phyloP scores from a whole-genome alignment of 169 alveolate species.

The Babesia bigemina region DNA sequence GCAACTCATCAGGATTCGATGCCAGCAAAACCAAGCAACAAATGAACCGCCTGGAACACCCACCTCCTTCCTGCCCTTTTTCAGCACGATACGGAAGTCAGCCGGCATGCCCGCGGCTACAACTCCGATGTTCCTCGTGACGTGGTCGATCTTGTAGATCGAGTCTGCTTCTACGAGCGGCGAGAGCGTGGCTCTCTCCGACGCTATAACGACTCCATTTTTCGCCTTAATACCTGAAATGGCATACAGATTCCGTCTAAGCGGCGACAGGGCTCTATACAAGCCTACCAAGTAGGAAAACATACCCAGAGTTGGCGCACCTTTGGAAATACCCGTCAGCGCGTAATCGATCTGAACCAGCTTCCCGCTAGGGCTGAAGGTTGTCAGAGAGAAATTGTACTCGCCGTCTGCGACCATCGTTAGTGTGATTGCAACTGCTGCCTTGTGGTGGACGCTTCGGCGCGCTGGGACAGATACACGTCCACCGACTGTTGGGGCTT shows the following conservation, averaged over 20 bases:
- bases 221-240: conserved; percentile 89
- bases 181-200: conserved; percentile 90
- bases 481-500: background rate
- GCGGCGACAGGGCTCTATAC: background rate
- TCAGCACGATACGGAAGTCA: conserved; percentile 93
- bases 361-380: conserved; percentile 95
- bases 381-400: conserved; percentile 91
- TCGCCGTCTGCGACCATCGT: conserved; percentile 86
- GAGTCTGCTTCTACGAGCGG: conserved; percentile 92
- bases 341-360: conserved; percentile 97
- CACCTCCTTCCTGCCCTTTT: conserved; percentile 84
- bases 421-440: conserved; percentile 20
- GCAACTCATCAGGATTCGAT: no score
- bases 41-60: background rate
- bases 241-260: background rate
- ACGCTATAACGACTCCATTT: conserved; percentile 95
- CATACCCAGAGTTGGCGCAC: conserved; percentile 93
- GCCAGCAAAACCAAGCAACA: background rate
- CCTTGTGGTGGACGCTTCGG: conserved; percentile 26
- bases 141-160: conserved; percentile 89
- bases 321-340: conserved; percentile 93
- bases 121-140: conserved; percentile 90
- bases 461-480: conserved; percentile 10
- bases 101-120: conserved; percentile 98
- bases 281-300: background rate